Evolutionary conservation across 139 green algal species (phyloP), one percentile per base, ranked within the genome.

Genomic region (Closterium sp.): DNA sequence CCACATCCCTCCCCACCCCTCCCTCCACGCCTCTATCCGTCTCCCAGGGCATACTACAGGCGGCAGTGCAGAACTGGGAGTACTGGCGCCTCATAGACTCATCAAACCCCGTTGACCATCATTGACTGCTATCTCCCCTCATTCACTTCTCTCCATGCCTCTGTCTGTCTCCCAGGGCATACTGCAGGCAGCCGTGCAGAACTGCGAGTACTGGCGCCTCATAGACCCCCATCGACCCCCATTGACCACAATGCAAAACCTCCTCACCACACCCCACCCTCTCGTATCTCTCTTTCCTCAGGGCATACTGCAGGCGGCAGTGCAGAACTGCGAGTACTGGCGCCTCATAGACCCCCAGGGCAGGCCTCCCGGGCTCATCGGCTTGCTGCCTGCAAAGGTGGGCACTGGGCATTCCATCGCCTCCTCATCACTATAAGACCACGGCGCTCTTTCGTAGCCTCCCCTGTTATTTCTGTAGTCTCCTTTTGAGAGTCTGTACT

Each of bases 21-120:
- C 73, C 73, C 24, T 87, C 73, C 73, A n/a, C 21, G 24, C 73
- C 22, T 86, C 73, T 87, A 21, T 87, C 73, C 73, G 73, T 86
- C 84, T 6, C 34, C 34, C 34, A 42, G 34, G 34, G 34, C 34
- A 90, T 93, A 3, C 86, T 93, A 4, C 90, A 93, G 29, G 6
- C 99, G 92, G 98, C 98, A 2, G 96, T 99, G 88, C 91, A 91
- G 6, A 93, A 96, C 9, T 94, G 94, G 24, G 97, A 99, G 96
- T 98, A 98, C 95, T 99, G 98, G 98, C 97, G 98, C 28, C 96
- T 99, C 38, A 96, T 97, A 34, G 97, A 99, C 95, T n/a, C n/a
- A n/a, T n/a, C n/a, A n/a, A n/a, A n/a, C 31, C 89, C 4, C 4
- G 95, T 9, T 92, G 91, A 70, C 89, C 89, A 38, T 91, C 95